Conservation (phyloP, 1,284 basidiomycete genomes). For the Tetrapyrgos nigripes region DNA sequence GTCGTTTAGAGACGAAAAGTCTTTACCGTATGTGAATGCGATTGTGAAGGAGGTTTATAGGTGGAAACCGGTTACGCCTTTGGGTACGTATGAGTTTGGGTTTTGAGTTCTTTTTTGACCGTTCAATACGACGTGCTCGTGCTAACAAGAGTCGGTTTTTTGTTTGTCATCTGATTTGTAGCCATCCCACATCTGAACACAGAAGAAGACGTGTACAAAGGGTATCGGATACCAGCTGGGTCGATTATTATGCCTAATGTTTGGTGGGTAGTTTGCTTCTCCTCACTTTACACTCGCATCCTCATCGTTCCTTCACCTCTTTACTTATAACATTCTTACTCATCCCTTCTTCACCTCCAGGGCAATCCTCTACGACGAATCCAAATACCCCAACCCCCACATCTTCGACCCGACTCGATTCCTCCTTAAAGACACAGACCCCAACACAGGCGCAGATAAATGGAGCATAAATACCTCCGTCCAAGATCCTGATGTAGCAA, state of each 20-base stretch:
- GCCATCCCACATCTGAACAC: constrained; percentile 1
- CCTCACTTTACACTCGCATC: not conserved
- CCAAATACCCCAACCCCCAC: constrained; percentile 5
- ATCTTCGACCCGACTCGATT: constrained; percentile 10
- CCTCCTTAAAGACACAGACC: not conserved
- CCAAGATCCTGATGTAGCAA: not conserved
- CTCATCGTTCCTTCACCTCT: not conserved
- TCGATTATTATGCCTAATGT: constrained; percentile 14
- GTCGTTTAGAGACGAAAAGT: not conserved
- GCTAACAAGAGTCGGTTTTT: not conserved
- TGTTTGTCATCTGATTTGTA: not conserved
- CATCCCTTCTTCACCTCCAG: not conserved
- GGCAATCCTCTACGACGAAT: constrained; percentile 20
- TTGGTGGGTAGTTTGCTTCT: constrained; percentile 20
- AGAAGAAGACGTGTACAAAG: constrained; percentile 20
- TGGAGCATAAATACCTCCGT: constrained; percentile 1
- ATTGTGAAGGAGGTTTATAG: constrained; percentile 5
- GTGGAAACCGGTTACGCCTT: constrained; percentile 8
- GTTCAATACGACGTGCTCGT: not conserved
- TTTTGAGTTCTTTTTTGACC: too few species aligned
- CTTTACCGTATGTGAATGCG: constrained; percentile 6
- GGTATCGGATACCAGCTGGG: constrained; percentile 18
- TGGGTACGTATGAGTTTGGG: not conserved
- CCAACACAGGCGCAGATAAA: not conserved
- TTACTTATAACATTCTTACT: not conserved